Evolutionary conservation across 805 yeast genomes (phyloP), one percentile per base, ranked within the genome.

Genomic region (Pichia ethanolica): DNA sequence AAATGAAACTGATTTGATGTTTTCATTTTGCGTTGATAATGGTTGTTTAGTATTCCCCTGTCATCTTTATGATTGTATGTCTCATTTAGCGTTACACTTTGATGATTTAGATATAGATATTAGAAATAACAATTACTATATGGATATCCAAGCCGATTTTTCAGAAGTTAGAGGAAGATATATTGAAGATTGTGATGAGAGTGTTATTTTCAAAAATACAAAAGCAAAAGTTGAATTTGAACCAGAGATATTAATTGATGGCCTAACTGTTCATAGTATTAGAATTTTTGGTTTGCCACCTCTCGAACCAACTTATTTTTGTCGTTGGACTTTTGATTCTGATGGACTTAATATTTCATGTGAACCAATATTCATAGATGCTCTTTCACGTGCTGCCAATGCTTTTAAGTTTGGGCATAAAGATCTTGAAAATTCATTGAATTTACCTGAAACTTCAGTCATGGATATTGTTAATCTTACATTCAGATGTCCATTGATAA

Each of bases 201-300:
- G 54, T 38, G 48, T 33, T 36, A 59, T 57, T 49, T 65, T 51
- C 53, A 61, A 27, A 44, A 56, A 49, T 59, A 72, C 65, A 1
- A 47, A 51, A 20, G 42, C 50, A 1, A 53, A 49, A 1, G 48
- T 52, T 1, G 45, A 42, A 2, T 60, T 59, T 37, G 47, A 54
- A 5, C 72, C 81, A 1, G 79, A 80, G 41, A 56, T 86, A 33
- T 56, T 62, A 4, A 72, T 86, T 44, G 85, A 83, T 59, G 81
- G 83, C 0, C 61, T 85, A 11, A 60, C 74, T 3, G 72, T 88
- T 27, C 95, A 87, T 64, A 95, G 96, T 1, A 96, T 91, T 64
- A 73, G 98, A 59, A 81, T 90, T 82, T 89, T 89, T 70, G 99
- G 99, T 0, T 62, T 89, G 3, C 96, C 96, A 0, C 97, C 97